Percentiles rank a stretch among this genome's conserved stretches.
Evolutionary conservation across 495 filamentous ascomycete genomes (phyloP).

Genomic region (Polyplosphaeria fusca): DNA sequence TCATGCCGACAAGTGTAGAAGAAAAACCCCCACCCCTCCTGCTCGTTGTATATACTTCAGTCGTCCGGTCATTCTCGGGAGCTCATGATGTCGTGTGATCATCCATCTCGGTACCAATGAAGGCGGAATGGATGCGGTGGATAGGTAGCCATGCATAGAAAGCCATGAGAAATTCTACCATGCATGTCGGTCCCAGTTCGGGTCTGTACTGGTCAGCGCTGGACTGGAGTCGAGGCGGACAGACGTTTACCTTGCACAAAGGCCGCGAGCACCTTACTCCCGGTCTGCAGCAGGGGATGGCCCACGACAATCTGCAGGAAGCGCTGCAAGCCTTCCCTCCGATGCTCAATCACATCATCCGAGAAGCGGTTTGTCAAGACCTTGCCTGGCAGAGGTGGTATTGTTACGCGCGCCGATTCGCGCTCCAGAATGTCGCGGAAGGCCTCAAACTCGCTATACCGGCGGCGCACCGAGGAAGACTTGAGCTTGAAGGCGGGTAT

Average conservation of each 20-base stretch:
- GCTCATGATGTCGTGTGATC: constrained; percentile 17
- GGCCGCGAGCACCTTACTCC: constrained; percentile 89
- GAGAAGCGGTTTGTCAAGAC: constrained; percentile 98
- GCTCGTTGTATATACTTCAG: too few species aligned
- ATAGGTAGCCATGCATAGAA: neutral
- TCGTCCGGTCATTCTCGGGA: neutral
- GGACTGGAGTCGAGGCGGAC: neutral
- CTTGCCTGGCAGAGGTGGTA: constrained; percentile 93
- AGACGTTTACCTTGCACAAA: constrained; percentile 85
- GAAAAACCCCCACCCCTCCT: too few species aligned
- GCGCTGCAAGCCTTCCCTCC: constrained; percentile 85
- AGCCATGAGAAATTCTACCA: constrained; percentile 12
- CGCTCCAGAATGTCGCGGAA: constrained; percentile 98
- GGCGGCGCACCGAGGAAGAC: constrained; percentile 78
- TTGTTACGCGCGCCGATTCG: constrained; percentile 88
- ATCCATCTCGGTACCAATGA: neutral
- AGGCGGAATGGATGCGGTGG: neutral
- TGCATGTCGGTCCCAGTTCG: constrained; percentile 36
- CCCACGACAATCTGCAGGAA: constrained; percentile 98
- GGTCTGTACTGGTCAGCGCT: constrained; percentile 23
- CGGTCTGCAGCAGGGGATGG: constrained; percentile 93
- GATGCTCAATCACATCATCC: constrained; percentile 96
- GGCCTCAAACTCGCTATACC: constrained; percentile 97
- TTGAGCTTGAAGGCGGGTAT: constrained; percentile 97
- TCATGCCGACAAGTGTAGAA: too few species aligned